phyloP scores from a whole-genome alignment of 306 rosid species.

The Trifolium fragiferum region DNA sequence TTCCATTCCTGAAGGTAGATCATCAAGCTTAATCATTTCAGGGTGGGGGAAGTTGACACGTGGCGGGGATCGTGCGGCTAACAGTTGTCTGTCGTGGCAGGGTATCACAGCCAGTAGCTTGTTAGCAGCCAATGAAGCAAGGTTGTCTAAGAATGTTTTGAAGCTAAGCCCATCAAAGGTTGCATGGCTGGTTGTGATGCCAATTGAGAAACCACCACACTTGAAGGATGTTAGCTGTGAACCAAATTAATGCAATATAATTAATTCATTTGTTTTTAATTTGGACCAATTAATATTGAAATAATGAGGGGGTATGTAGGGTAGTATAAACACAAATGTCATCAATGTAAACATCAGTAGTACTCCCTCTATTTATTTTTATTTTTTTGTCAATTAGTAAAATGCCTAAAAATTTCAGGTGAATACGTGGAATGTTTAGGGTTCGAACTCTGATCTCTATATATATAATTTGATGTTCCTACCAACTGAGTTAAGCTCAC shows the following conservation, averaged over 20 bases:
- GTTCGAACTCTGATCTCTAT: too few species aligned
- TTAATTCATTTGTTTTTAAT: background rate
- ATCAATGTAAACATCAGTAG: too few species aligned
- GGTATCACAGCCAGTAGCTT: constrained; percentile 55
- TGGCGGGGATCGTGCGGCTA: constrained; percentile 85
- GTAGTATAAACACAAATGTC: too few species aligned
- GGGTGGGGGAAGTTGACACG: constrained; percentile 65
- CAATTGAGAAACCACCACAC: constrained; percentile 77
- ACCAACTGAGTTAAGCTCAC: too few species aligned
- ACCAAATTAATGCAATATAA: background rate
- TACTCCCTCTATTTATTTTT: too few species aligned
- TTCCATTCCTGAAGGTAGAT: constrained; percentile 13
- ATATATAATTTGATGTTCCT: too few species aligned
- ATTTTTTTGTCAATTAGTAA: too few species aligned
- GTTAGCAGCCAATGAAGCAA: constrained; percentile 65
- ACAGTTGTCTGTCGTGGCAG: constrained; percentile 59
- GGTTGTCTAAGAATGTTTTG: constrained; percentile 64
- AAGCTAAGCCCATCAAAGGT: constrained; percentile 71
- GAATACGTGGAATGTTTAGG: too few species aligned
- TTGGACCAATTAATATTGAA: too few species aligned
- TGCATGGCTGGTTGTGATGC: constrained; percentile 60
- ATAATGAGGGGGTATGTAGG: too few species aligned
- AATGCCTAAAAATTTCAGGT: too few species aligned
- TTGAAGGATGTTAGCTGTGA: constrained; percentile 59
- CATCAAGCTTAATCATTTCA: constrained; percentile 53